Base-by-base conservation (phyloP, 1,284 basidiomycete genomes). In the Phenoliferia sp. region DNA sequence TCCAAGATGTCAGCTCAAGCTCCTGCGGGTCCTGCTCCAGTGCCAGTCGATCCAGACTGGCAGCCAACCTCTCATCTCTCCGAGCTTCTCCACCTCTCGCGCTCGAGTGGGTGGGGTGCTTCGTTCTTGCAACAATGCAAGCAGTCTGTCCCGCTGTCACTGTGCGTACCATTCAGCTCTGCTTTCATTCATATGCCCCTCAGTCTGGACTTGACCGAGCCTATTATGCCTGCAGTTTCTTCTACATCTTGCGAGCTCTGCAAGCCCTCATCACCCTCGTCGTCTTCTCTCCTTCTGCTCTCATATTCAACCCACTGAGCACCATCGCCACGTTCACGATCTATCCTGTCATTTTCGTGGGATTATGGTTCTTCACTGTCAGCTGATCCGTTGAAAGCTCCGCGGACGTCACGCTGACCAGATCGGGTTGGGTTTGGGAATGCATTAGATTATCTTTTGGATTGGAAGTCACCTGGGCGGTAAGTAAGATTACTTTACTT, bases 281-380 rank as follows among this genome's bases (percentile, higher is more conserved):
- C 34, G 9, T 63, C 35, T 29, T 63, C 22, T 33, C 62, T 15
- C 62, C 62, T 4, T 31, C 62, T 4, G 39, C 62, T 16, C 50
- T 57, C 32, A 28, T 63, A 26, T 35, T 36, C 35, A 55, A 63
- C 28, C 54, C 62, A 17, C 54, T 63, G 31, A 22, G 17, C 16
- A 63, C 62, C 33, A 29, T 32, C 7, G 34, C 54, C 3, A 35
- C 52, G 12, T 29, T 63, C 4, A 26, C 58, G 33, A 39, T 58
- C 3, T 63, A 55, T 16, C 62, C 62, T 17, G 48, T 44, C 52
- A 55, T 63, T 33, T 56, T 56, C 54, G 9, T 29, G 39, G 39
- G 39, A 12, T n/a, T 52, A 19, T 28, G 36, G n/a, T 56, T 63
- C 33, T 3, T 56, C 12, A 44, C 50, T 12, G 50, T 55, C 16